Conservation (phyloP, 352 stramenopile genomes). For the Globisporangium middletonii region DNA sequence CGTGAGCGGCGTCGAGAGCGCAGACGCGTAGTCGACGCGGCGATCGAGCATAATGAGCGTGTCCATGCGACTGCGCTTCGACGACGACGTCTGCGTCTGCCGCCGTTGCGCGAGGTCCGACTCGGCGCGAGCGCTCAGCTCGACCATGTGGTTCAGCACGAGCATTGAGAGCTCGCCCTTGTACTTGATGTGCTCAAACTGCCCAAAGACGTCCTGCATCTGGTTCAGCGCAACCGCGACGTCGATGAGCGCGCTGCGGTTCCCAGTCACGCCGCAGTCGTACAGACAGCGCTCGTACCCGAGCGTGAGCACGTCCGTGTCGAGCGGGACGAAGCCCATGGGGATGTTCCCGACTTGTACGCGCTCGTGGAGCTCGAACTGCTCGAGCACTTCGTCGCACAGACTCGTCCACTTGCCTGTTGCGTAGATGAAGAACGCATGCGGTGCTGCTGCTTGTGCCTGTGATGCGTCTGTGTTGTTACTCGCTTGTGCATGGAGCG, state of each 20-base stretch:
- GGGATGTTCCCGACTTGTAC: slow-evolving; percentile 37
- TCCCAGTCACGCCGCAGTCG: slow-evolving; percentile 38
- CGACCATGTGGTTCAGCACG: slow-evolving; percentile 60
- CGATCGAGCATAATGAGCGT: slow-evolving; percentile 74
- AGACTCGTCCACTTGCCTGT: slow-evolving; percentile 49
- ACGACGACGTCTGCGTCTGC: not conserved
- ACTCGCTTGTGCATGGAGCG: slow-evolving; percentile 20
- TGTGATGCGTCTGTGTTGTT: too few relatives aligned
- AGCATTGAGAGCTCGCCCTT: slow-evolving; percentile 71
- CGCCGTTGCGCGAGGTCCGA: slow-evolving; percentile 12
- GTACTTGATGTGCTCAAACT: slow-evolving; percentile 69
- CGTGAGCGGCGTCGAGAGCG: slow-evolving; percentile 61
- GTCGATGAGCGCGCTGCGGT: slow-evolving; percentile 46
- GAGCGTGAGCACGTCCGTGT: slow-evolving; percentile 54
- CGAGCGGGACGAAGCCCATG: slow-evolving; percentile 56
- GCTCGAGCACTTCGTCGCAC: slow-evolving; percentile 34
- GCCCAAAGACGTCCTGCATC: slow-evolving; percentile 50
- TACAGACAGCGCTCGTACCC: slow-evolving; percentile 45
- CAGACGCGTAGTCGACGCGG: slow-evolving; percentile 58
- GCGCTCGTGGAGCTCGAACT: slow-evolving; percentile 23
- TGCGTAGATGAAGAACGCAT: slow-evolving; percentile 30
- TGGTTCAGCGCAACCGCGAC: slow-evolving; percentile 39
- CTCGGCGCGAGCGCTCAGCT: slow-evolving; percentile 19
- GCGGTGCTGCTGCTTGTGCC: slow-evolving; percentile 5
- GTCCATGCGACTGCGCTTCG: slow-evolving; percentile 24